Evolutionary conservation across 1,284 basidiomycete genomes (phyloP).

Genomic region (Vanrija humicola): DNA sequence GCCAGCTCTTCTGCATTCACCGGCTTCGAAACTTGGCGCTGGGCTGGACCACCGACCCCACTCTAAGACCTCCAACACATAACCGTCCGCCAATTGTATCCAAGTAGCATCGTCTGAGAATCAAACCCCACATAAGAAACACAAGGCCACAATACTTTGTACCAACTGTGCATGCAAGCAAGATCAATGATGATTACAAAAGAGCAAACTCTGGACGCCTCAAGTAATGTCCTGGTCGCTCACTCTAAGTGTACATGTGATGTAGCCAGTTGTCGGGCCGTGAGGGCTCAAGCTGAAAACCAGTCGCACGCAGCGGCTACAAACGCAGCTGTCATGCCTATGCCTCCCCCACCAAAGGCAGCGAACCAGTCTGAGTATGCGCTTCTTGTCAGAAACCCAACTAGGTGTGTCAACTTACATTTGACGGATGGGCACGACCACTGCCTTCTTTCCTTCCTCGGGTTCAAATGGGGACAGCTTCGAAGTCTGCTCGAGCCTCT

Average conservation of each 20-base stretch:
- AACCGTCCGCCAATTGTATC: background rate
- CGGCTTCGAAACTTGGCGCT: slow-evolving; percentile 31
- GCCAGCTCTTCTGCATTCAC: slow-evolving; percentile 13
- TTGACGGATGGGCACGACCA: slow-evolving; percentile 31
- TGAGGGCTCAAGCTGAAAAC: no score
- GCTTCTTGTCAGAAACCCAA: slow-evolving; percentile 14
- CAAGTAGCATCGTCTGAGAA: no score
- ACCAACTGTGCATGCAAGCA: no score
- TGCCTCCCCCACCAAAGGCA: slow-evolving; percentile 35
- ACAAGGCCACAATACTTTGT: no score
- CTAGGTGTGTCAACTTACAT: slow-evolving; percentile 21
- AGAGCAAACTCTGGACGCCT: no score
- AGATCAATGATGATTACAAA: no score
- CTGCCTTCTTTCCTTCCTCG: background rate
- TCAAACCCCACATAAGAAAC: no score
- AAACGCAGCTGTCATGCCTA: slow-evolving; percentile 14
- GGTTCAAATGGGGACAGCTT: slow-evolving; percentile 5
- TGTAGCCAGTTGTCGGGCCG: no score
- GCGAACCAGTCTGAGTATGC: slow-evolving; percentile 34
- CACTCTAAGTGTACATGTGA: no score
- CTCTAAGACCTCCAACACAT: background rate
- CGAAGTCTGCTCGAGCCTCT: slow-evolving; percentile 62
- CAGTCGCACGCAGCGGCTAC: no score
- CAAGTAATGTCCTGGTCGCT: no score
- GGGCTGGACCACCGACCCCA: slow-evolving; percentile 13